Percentiles rank a stretch among this genome's conserved stretches.
phyloP scores from a whole-genome alignment of 1,139 yeast species.

The Ogataea hybrid region DNA sequence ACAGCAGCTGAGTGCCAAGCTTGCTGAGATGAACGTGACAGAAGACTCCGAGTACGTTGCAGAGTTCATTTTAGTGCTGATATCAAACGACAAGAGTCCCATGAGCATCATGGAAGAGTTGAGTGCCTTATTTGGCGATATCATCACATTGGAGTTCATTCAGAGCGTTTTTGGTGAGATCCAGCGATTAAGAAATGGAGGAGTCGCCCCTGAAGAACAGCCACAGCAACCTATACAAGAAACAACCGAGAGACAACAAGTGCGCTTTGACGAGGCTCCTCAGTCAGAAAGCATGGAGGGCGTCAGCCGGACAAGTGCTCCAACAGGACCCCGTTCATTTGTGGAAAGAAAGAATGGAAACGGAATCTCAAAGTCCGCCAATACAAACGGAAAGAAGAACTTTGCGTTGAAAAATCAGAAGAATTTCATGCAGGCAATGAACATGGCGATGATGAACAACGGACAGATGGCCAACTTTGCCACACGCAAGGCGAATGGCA shows the following conservation, averaged over 20 bases:
- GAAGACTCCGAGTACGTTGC: conserved; percentile 81
- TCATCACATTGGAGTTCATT: conserved; percentile 50
- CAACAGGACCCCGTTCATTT: conserved; percentile 25
- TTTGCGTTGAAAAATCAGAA: conserved; percentile 39
- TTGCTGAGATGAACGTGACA: conserved; percentile 33
- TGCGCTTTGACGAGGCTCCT: conserved; percentile 13
- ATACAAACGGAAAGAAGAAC: conserved; percentile 15
- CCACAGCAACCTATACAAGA: conserved; percentile 21
- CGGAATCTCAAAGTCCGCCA: conserved; percentile 18
- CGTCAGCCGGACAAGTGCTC: conserved; percentile 15
- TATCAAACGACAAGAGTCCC: conserved; percentile 67
- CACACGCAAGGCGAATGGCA: conserved; percentile 50
- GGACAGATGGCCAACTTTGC: conserved; percentile 23
- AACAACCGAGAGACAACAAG: conserved; percentile 22
- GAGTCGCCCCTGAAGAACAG: conserved; percentile 12
- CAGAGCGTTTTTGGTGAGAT: conserved; percentile 52
- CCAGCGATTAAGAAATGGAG: conserved; percentile 16
- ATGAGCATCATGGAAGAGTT: conserved; percentile 66
- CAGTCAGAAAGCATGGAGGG: conserved; percentile 17
- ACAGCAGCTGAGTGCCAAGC: conserved; percentile 24
- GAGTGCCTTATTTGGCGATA: conserved; percentile 61
- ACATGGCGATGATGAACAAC: conserved; percentile 31
- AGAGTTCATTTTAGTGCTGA: conserved; percentile 71
- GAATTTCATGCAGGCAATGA: conserved; percentile 43
- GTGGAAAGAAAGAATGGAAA: conserved; percentile 15